Conservation (phyloP, 306 rosid genomes). For the Cucurbita ficifolia region DNA sequence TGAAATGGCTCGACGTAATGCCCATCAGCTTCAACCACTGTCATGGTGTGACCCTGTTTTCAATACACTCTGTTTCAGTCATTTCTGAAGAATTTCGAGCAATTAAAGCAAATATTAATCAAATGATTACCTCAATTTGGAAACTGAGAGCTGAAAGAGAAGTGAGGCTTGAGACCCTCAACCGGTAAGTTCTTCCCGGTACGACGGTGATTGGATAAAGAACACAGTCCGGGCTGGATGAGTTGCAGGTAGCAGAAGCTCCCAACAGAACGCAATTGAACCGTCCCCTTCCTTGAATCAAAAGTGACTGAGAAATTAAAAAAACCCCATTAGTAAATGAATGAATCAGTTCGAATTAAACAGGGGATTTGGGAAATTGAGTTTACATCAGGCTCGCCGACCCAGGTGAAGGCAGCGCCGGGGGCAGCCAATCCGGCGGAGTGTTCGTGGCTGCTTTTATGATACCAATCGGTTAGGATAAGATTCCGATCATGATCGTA, state of each 20-base stretch:
- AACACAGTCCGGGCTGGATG: slow-evolving; percentile 49
- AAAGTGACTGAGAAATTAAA: slow-evolving; percentile 42
- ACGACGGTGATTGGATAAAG: slow-evolving; percentile 34
- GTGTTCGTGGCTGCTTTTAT: slow-evolving; percentile 46
- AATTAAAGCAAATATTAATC: not conserved
- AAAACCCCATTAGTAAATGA: not conserved
- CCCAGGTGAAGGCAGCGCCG: slow-evolving; percentile 27
- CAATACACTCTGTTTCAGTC: not conserved
- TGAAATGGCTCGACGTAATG: slow-evolving; percentile 75
- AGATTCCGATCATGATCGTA: slow-evolving; percentile 70
- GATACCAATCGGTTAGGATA: slow-evolving; percentile 78
- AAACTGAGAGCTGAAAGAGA: slow-evolving; percentile 74
- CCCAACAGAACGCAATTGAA: slow-evolving; percentile 44
- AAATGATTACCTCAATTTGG: slow-evolving; percentile 52
- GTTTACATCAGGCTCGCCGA: slow-evolving; percentile 64
- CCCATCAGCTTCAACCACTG: slow-evolving; percentile 88
- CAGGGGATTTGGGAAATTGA: not conserved
- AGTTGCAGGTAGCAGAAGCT: slow-evolving; percentile 27
- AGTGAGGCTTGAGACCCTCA: slow-evolving; percentile 54
- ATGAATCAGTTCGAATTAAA: not conserved
- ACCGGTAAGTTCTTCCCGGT: slow-evolving; percentile 54
- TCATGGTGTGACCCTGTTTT: slow-evolving; percentile 78
- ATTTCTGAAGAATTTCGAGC: not conserved
- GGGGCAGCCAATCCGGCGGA: slow-evolving; percentile 46
- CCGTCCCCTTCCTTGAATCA: slow-evolving; percentile 74